phyloP scores from a whole-genome alignment of 805 yeast species.

The Metschnikowia koreensis region DNA sequence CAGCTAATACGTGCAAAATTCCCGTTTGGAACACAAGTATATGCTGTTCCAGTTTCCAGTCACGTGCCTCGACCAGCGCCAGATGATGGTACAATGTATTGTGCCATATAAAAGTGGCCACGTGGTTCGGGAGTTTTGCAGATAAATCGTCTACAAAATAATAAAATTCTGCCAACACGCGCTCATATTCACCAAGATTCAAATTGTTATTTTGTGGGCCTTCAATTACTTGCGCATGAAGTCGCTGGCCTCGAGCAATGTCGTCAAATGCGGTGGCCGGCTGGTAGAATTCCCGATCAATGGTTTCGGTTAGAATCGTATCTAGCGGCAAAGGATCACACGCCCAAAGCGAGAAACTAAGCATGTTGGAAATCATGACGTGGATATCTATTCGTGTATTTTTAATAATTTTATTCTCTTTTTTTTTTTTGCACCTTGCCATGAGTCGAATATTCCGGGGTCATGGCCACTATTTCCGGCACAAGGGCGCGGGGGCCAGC shows the following conservation, averaged over 20 bases:
- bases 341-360: conserved; percentile 8
- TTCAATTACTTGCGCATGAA: conserved; percentile 43
- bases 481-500: no score
- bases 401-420: not conserved
- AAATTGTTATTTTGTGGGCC: conserved; percentile 28
- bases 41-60: conserved; percentile 44
- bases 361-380: conserved; percentile 9
- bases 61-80: conserved; percentile 2
- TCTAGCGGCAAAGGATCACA: conserved; percentile 7
- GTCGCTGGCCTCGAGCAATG: conserved; percentile 38
- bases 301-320: conserved; percentile 39
- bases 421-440: not conserved
- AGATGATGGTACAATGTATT: conserved; percentile 47
- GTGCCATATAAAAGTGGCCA: conserved; percentile 67
- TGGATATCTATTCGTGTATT: not conserved
- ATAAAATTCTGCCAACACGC: conserved; percentile 46
- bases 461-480: no score
- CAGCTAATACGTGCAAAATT: conserved; percentile 58
- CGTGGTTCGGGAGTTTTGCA: conserved; percentile 62
- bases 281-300: conserved; percentile 47
- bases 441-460: no score
- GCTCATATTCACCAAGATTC: conserved; percentile 18
- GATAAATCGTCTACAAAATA: conserved; percentile 42
- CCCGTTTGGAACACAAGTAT: conserved; percentile 72
- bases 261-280: conserved; percentile 36